Evolutionary conservation across 148 eudicot species (phyloP).

Genomic region (Persicaria tinctoria): DNA sequence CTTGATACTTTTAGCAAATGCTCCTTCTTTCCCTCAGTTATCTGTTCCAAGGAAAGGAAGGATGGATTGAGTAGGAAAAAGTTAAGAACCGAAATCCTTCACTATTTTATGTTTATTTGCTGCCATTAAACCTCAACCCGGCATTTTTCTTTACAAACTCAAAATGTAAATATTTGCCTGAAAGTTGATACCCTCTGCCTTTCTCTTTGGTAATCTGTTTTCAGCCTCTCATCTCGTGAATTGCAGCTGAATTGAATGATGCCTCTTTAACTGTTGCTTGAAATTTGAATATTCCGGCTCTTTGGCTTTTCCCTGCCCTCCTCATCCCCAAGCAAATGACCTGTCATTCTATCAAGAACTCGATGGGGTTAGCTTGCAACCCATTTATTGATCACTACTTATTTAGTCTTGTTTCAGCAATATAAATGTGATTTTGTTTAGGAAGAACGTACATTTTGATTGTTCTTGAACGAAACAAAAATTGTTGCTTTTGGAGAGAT

Average conservation of each 20-base stretch:
- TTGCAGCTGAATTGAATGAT: neutral
- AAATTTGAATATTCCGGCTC: neutral
- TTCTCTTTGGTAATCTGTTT: neutral
- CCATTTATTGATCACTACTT: neutral
- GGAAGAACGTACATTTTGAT: neutral
- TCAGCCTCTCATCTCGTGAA: neutral
- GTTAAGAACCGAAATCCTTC: neutral
- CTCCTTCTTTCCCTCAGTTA: neutral
- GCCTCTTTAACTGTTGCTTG: neutral
- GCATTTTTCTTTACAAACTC: neutral
- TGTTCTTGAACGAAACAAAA: neutral
- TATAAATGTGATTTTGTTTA: slow-evolving; percentile 1
- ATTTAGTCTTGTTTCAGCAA: neutral
- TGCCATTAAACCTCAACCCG: too few species aligned
- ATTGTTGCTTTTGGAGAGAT: neutral
- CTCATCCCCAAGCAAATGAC: neutral
- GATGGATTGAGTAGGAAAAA: neutral
- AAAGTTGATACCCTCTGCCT: neutral
- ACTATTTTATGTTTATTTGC: neutral
- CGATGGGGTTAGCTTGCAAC: neutral
- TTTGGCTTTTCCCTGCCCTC: neutral
- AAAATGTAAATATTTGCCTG: neutral
- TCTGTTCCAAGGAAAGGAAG: neutral
- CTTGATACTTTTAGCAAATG: neutral
- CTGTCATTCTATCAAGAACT: neutral